Evolutionary conservation across 805 yeast species (phyloP), one percentile per base, ranked within the genome.

Genomic region (Schwanniomyces pseudopolymorphus): DNA sequence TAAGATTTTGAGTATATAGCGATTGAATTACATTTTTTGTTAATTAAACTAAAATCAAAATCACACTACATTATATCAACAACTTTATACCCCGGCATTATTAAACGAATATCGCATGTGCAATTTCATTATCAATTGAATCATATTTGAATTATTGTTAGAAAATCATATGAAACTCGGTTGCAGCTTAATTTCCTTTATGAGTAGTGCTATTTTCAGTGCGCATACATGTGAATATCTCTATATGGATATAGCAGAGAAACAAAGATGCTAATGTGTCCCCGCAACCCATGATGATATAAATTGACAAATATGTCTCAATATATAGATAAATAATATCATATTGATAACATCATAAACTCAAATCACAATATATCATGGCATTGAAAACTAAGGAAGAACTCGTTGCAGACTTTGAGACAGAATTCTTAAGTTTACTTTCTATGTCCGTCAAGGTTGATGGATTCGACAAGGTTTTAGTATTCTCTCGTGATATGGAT

Each of bases 381-480:
- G 20, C 31, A 36, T 19, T 19, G 20, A 38, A 38, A 24, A 38
- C 40, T 19, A 38, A 10, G 8, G 40, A 38, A 38, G 40, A 38
- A 14, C 14, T 38, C 4, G n/a, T 38, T 14, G 39, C 40, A 2
- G 51, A 55, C 36, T 62, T 54, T 46, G 49, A 53, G 35, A 60
- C 56, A 38, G 70, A 64, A 7, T 48, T 47, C 27, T 47, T 66
- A 36, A 60, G 53, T n/a, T 46, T 66, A 8, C 47, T 54, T n/a
- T 58, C 63, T 1, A 53, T 66, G 67, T 43, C 41, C 1, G 48
- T 65, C 6, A 56, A 56, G 33, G 58, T 64, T 13, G 63, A 62
- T 17, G 69, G 69, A 1, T 51, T 48, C 38, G 65, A 61, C 9
- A 58, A 58, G 22, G 40, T 40, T 5, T 45, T 66, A 28, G 53